Conservation (phyloP, 2,329 filamentous ascomycete species). For the Drechslera avenae region DNA sequence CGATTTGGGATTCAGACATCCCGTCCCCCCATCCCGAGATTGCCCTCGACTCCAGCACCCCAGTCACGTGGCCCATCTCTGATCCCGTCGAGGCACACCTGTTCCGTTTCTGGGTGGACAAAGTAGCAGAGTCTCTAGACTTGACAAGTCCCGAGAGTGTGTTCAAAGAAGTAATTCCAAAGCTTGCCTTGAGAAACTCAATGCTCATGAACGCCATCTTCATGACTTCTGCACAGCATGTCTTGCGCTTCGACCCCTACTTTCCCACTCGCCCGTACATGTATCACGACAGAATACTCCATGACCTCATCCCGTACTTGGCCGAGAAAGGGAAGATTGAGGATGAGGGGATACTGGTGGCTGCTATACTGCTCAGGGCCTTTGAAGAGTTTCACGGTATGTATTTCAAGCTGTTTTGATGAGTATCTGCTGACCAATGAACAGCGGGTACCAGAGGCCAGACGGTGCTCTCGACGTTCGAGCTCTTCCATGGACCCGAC, state of each 20-base stretch:
- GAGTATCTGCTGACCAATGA: constrained; percentile 7
- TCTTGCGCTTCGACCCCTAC: constrained; percentile 32
- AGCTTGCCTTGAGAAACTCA: constrained; percentile 41
- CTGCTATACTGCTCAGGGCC: constrained; percentile 23
- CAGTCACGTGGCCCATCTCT: constrained; percentile 11
- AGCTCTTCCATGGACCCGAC: constrained; percentile 20
- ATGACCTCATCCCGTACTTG: constrained; percentile 23
- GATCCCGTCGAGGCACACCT: constrained; percentile 21
- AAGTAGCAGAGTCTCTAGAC: constrained; percentile 17
- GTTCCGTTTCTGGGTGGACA: constrained; percentile 24
- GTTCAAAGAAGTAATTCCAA: constrained; percentile 17
- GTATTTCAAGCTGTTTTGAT: neutral
- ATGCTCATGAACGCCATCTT: constrained; percentile 50
- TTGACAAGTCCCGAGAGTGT: constrained; percentile 19
- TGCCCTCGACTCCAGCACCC: neutral
- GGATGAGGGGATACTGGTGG: constrained; percentile 24
- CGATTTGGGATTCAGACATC: constrained; percentile 7
- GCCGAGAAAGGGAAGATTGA: constrained; percentile 20
- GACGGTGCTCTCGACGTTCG: constrained; percentile 19
- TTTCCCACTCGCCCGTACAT: constrained; percentile 20
- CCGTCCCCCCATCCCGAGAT: neutral
- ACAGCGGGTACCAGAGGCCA: constrained; percentile 26
- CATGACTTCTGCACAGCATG: constrained; percentile 48
- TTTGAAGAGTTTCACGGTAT: constrained; percentile 28
- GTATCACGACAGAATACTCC: constrained; percentile 25